Percentiles rank a stretch among this genome's conserved stretches.
phyloP scores from a whole-genome alignment of 306 rosid genomes.

The Glycine soja region DNA sequence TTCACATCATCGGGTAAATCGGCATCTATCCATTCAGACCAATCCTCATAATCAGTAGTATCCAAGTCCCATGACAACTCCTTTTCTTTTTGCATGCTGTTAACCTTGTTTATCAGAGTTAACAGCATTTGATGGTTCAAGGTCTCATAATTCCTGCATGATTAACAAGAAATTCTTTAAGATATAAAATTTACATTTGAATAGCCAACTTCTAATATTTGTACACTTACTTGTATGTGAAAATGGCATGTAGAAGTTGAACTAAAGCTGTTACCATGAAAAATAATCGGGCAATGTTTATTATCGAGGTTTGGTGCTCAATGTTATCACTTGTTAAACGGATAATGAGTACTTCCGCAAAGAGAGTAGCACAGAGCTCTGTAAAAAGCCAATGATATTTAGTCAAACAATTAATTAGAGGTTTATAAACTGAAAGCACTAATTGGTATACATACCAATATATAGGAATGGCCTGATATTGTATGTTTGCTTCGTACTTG shows the following conservation, averaged over 20 bases:
- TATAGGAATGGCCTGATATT: conserved; percentile 75
- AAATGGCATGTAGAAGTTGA: conserved; percentile 70
- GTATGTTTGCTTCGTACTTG: conserved; percentile 86
- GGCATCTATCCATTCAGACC: conserved; percentile 67
- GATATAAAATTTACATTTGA: background rate
- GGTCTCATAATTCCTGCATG: conserved; percentile 72
- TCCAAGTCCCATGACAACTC: conserved; percentile 51
- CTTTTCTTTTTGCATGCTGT: conserved; percentile 52
- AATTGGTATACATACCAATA: conserved; percentile 55
- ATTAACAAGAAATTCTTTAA: conserved; percentile 9
- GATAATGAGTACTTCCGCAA: conserved; percentile 58
- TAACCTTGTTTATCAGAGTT: conserved; percentile 60
- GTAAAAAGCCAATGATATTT: conserved; percentile 25
- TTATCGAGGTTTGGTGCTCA: conserved; percentile 64
- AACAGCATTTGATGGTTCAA: conserved; percentile 68
- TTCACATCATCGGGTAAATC: conserved; percentile 72
- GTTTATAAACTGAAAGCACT: background rate
- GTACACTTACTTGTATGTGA: conserved; percentile 66
- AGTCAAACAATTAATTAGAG: background rate
- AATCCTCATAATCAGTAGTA: conserved; percentile 52
- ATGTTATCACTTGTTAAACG: conserved; percentile 49
- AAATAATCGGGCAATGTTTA: conserved; percentile 53
- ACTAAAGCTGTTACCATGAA: conserved; percentile 56
- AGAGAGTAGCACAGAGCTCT: conserved; percentile 70
- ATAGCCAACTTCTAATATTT: background rate